These are phyloP conservation scores for Candida broadrunensis DNA, from an alignment of 805 yeast genomes.

Conservation along the genomic window DNA sequence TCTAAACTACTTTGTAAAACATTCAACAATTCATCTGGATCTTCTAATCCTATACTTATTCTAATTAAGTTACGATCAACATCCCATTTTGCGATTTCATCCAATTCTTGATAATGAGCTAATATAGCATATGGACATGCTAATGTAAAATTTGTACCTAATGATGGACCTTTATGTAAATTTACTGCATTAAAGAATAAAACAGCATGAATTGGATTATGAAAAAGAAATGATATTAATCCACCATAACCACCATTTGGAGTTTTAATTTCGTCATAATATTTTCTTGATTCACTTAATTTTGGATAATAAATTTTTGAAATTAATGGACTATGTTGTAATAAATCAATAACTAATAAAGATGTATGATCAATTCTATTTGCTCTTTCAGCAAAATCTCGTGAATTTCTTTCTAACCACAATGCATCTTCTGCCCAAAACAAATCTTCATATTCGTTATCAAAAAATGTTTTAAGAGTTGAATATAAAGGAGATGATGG, in stretches of 20 bases:
- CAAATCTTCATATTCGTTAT: slow-evolving; percentile 60
- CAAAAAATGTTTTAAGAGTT: slow-evolving; percentile 47
- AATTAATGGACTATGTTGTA: slow-evolving; percentile 51
- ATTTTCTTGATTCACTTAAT: slow-evolving; percentile 46
- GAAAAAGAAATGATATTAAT: slow-evolving; percentile 69
- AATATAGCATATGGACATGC: slow-evolving; percentile 88
- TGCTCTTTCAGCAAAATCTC: slow-evolving; percentile 76
- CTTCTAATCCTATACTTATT: slow-evolving; percentile 84
- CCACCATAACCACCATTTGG: slow-evolving; percentile 87
- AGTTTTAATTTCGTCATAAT: slow-evolving; percentile 73
- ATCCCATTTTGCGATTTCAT: slow-evolving; percentile 77
- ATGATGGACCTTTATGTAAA: slow-evolving; percentile 83
- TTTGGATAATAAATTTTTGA: slow-evolving; percentile 73
- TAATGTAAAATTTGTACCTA: slow-evolving; percentile 86
- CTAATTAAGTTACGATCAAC: slow-evolving; percentile 76
- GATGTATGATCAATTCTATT: slow-evolving; percentile 55
- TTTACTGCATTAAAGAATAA: slow-evolving; percentile 69
- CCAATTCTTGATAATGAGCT: slow-evolving; percentile 81
- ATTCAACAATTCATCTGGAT: slow-evolving; percentile 50
- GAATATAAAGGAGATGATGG: slow-evolving; percentile 53
- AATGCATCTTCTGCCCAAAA: slow-evolving; percentile 96
- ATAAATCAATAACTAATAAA: slow-evolving; percentile 49
- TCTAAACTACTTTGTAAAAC: slow-evolving; percentile 54
- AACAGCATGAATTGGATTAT: slow-evolving; percentile 60
- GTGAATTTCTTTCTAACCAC: slow-evolving; percentile 85